phyloP scores from a whole-genome alignment of 805 yeast genomes.

The Pichia deserticola region DNA sequence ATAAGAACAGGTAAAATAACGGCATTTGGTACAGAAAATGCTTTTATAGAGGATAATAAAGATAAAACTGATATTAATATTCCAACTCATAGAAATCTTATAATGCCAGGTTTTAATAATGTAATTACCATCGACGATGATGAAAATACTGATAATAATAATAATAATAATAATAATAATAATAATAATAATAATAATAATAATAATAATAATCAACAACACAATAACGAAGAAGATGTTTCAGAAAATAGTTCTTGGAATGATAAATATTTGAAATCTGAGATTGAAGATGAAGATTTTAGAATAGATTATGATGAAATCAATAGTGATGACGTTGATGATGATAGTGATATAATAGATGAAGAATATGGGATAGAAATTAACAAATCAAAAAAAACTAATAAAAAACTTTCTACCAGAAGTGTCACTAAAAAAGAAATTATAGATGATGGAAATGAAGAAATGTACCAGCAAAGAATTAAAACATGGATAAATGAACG shows the following conservation, averaged over 20 bases:
- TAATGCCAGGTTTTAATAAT: constrained; percentile 41
- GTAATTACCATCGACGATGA: background rate
- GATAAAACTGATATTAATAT: constrained; percentile 22
- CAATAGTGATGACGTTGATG: constrained; percentile 4
- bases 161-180: too few species aligned
- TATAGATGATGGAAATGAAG: constrained; percentile 79
- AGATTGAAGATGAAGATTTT: constrained; percentile 11
- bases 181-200: background rate
- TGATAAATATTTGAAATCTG: background rate
- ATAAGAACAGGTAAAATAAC: constrained; percentile 89
- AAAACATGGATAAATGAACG: constrained; percentile 53
- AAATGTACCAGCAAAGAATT: constrained; percentile 52
- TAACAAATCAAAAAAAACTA: constrained; percentile 9
- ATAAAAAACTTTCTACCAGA: background rate
- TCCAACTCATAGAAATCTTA: constrained; percentile 35
- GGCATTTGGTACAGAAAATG: constrained; percentile 73
- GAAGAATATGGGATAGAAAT: background rate
- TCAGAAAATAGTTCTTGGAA: too few species aligned
- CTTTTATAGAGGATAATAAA: constrained; percentile 41
- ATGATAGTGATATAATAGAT: constrained; percentile 9
- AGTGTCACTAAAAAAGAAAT: constrained; percentile 30
- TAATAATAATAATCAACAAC: too few species aligned
- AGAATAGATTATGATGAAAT: constrained; percentile 4
- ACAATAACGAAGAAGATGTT: too few species aligned
- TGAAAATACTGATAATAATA: constrained; percentile 8